These are phyloP conservation scores for Pseudogymnoascus sp. DNA, from an alignment of 2,329 filamentous ascomycete genomes.

Conservation along the genomic window DNA sequence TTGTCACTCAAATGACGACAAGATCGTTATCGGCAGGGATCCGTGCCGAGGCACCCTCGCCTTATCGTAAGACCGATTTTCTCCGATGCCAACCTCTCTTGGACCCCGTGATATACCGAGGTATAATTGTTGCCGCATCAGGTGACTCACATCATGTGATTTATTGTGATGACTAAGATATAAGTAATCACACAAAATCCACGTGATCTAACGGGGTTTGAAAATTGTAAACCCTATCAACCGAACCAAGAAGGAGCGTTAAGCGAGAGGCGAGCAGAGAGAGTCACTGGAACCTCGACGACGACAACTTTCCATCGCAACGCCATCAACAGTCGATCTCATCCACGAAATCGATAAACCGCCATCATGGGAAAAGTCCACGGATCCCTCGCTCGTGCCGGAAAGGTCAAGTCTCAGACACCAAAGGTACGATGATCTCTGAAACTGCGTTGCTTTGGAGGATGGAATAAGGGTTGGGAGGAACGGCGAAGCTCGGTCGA, in stretches of 20 bases:
- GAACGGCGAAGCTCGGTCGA: conserved; percentile 1
- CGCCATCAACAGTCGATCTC: conserved; percentile 9
- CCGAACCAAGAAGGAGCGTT: conserved; percentile 7
- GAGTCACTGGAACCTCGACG: conserved; percentile 9
- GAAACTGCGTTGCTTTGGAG: conserved; percentile 14
- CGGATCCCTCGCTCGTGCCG: conserved; percentile 89
- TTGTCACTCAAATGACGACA: not conserved
- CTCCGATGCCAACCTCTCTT: not conserved
- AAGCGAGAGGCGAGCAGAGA: conserved; percentile 8
- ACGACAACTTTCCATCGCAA: conserved; percentile 10
- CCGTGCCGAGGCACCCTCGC: not conserved
- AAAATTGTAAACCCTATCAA: conserved; percentile 9
- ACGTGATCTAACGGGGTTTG: not conserved
- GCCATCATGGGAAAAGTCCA: conserved; percentile 85
- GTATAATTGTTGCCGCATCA: not conserved
- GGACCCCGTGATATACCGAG: conserved; percentile 1
- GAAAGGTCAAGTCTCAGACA: conserved; percentile 97
- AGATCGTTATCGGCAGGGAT: conserved; percentile 4
- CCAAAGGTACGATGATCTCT: conserved; percentile 61
- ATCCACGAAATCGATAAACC: conserved; percentile 27
- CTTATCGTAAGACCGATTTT: conserved; percentile 4
- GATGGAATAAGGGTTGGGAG: conserved; percentile 10
- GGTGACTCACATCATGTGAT: not conserved
- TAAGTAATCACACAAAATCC: not conserved
- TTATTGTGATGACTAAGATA: not conserved